Base-by-base conservation (phyloP, 2,329 filamentous ascomycete species). In the Fonsecaea multimorphosa region DNA sequence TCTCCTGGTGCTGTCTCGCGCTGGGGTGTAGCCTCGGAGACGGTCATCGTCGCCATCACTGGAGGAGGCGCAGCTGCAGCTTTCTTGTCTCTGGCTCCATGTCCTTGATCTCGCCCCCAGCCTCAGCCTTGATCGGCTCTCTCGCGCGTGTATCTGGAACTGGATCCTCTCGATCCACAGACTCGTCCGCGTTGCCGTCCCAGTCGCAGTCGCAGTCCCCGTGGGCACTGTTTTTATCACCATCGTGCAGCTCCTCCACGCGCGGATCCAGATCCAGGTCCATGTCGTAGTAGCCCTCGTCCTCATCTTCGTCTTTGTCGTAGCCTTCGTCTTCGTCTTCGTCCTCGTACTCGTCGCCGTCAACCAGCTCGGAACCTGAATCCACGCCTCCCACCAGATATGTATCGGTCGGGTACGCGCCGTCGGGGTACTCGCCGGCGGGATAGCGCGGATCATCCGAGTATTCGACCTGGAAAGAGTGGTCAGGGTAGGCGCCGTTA, bases 351-450 rank as follows among this genome's bases (percentile, higher is more conserved):
- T 46, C 40, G 40, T 22, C n/a, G 3, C 24, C 40, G 19, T 11
- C 5, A 14, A 7, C 29, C 29, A 31, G 29, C 29, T 31, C 29
- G 29, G 29, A 31, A 8, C 8, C 29, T 44, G 38, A 38, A 16
- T 38, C 36, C 36, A 14, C 36, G 36, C 14, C 36, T 11, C 36
- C 12, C n/a, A 4, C 6, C 8, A 24, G 40, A 24, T 24, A 24
- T 12, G 40, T 7, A 19, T 46, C 40, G 40, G 40, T 46, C 40
- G 40, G 40, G 9, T 46, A 46, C 19, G 40, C 40, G 19, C 40
- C 40, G 19, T 46, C 40, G n/a, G 40, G 40, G 19, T 46, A 46
- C 40, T 46, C 40, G 40, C 40, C 40, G n/a, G 40, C n/a, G 19
- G 40, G 40, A 46, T 46, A 46, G 40, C 40, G 40, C 4, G 19